phyloP scores from a whole-genome alignment of 257 asterid genomes.

The Knoxia roxburghii region DNA sequence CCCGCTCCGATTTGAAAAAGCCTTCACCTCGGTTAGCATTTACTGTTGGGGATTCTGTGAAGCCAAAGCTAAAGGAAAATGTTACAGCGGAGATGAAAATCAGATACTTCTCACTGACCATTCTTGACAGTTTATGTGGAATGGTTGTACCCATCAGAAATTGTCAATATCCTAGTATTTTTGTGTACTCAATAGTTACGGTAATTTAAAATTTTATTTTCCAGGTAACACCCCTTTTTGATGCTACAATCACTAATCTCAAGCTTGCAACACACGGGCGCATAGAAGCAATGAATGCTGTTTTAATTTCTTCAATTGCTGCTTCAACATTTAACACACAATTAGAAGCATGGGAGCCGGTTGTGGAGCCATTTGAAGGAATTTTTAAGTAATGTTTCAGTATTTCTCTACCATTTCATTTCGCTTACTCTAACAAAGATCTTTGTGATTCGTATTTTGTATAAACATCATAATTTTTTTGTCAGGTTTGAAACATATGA shows the following conservation, averaged over 20 bases:
- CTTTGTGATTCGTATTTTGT: not conserved
- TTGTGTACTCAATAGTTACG: slow-evolving; percentile 13
- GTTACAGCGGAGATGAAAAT: slow-evolving; percentile 91
- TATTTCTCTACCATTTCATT: not conserved
- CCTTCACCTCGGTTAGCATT: slow-evolving; percentile 82
- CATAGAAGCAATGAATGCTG: slow-evolving; percentile 84
- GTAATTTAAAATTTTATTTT: slow-evolving; percentile 24
- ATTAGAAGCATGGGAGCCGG: slow-evolving; percentile 98
- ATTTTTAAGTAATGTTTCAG: slow-evolving; percentile 71
- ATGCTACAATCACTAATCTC: slow-evolving; percentile 85
- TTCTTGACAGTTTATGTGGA: slow-evolving; percentile 94
- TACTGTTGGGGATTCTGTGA: slow-evolving; percentile 80
- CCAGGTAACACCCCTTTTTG: slow-evolving; percentile 97
- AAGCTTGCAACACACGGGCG: slow-evolving; percentile 95
- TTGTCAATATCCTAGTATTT: slow-evolving; percentile 12
- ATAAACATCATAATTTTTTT: slow-evolving; percentile 7
- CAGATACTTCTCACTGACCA: slow-evolving; percentile 76
- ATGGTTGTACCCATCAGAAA: slow-evolving; percentile 47
- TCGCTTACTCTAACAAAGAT: not conserved
- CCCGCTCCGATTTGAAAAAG: slow-evolving; percentile 81
- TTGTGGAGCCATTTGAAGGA: slow-evolving; percentile 97
- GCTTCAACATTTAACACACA: slow-evolving; percentile 88
- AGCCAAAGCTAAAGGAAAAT: slow-evolving; percentile 90
- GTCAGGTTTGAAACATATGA: slow-evolving; percentile 91
- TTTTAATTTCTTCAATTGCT: slow-evolving; percentile 78